Evolutionary conservation across 208 protist species (phyloP).

Genomic region (Leishmania guyanensis): DNA sequence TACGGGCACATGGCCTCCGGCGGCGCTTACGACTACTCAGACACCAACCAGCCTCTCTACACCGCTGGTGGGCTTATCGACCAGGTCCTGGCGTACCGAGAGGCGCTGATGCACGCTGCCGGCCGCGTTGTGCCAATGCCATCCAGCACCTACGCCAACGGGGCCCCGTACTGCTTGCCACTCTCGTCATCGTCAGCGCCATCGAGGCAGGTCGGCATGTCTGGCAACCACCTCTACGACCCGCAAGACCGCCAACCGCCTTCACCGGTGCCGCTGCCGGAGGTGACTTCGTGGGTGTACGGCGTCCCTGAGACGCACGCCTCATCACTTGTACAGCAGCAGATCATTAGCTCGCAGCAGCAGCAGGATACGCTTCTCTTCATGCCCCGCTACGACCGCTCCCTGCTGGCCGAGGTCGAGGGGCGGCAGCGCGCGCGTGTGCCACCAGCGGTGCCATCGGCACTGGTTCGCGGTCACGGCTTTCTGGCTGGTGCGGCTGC

Average conservation of each 20-base stretch:
- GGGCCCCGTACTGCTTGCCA: conserved; percentile 29
- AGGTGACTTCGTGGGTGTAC: conserved; percentile 67
- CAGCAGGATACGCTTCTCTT: conserved; percentile 38
- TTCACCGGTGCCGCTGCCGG: conserved; percentile 17
- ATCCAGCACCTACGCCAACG: conserved; percentile 30
- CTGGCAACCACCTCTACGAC: not conserved
- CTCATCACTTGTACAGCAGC: conserved; percentile 18
- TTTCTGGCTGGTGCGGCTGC: not conserved
- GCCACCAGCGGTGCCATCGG: not conserved
- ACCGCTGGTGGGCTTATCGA: not conserved
- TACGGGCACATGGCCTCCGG: conserved; percentile 28
- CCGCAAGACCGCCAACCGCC: conserved; percentile 3
- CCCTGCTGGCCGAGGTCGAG: conserved; percentile 17
- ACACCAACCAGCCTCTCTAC: conserved; percentile 8
- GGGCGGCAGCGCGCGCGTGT: conserved; percentile 10
- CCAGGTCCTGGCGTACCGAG: conserved; percentile 51
- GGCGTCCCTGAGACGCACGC: conserved; percentile 40
- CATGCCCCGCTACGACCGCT: conserved; percentile 20
- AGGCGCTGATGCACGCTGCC: conserved; percentile 29
- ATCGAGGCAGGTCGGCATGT: not conserved
- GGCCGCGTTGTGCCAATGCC: conserved; percentile 22
- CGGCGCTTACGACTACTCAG: conserved; percentile 23
- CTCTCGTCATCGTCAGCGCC: conserved; percentile 12
- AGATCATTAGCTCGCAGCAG: conserved; percentile 7
- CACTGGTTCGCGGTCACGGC: conserved; percentile 1